Conservation (phyloP, 352 stramenopile genomes). For the Phytophthora pisi region DNA sequence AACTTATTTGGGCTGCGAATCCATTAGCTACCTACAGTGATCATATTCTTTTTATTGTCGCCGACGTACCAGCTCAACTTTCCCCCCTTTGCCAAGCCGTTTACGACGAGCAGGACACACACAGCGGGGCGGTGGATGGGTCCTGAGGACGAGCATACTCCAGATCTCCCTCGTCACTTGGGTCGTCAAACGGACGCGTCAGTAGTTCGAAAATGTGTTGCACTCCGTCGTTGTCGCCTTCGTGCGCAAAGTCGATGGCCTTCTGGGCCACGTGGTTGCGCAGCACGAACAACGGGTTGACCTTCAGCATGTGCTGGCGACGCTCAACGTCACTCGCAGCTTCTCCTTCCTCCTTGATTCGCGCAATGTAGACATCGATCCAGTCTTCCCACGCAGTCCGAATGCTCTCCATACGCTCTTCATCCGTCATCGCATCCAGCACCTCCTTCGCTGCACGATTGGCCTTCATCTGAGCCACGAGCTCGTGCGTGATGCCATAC, state of each 20-base stretch:
- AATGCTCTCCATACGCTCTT: slow-evolving; percentile 51
- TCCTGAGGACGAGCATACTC: slow-evolving; percentile 61
- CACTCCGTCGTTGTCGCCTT: slow-evolving; percentile 69
- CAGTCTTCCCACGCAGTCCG: slow-evolving; percentile 60
- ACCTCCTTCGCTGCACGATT: slow-evolving; percentile 50
- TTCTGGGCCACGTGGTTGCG: slow-evolving; percentile 91
- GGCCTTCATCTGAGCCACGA: slow-evolving; percentile 58
- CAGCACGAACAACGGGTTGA: slow-evolving; percentile 87
- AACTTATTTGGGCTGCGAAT: too few species aligned
- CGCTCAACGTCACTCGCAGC: slow-evolving; percentile 42
- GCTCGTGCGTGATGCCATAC: slow-evolving; percentile 77
- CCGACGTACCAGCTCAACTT: neutral
- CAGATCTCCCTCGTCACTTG: slow-evolving; percentile 39
- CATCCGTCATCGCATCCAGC: slow-evolving; percentile 53
- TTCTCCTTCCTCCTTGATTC: slow-evolving; percentile 52
- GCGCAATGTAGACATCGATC: slow-evolving; percentile 57
- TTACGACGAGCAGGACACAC: slow-evolving; percentile 88
- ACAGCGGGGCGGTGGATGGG: slow-evolving; percentile 51
- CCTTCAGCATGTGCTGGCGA: slow-evolving; percentile 51
- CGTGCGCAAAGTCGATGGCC: slow-evolving; percentile 81
- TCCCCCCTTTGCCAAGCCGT: neutral
- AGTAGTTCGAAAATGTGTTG: slow-evolving; percentile 76
- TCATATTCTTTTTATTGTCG: neutral
- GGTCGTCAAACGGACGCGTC: slow-evolving; percentile 72
- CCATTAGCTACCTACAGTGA: too few species aligned